phyloP scores from a whole-genome alignment of 208 protist genomes.

The Giardia muris region DNA sequence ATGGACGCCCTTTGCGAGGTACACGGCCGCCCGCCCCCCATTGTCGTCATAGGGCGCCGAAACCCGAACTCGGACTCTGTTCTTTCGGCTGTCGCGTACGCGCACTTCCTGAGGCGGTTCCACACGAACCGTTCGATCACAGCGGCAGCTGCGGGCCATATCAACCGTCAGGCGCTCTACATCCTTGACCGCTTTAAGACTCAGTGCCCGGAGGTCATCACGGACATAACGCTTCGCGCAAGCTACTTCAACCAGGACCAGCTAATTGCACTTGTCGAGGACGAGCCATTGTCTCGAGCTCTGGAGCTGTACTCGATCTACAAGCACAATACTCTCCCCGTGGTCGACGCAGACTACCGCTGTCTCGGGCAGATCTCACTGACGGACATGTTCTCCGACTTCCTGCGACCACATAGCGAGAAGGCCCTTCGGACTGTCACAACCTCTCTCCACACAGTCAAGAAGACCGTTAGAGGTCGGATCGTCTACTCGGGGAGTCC shows the following conservation, averaged over 20 bases:
- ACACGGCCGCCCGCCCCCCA: background rate
- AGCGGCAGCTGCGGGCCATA: background rate
- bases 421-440: background rate
- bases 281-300: background rate
- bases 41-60: background rate
- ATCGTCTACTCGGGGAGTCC: background rate
- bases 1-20: background rate
- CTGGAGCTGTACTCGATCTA: background rate
- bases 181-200: background rate
- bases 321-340: background rate
- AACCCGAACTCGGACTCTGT: background rate
- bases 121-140: background rate
- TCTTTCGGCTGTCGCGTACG: background rate
- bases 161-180: background rate
- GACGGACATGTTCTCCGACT: background rate
- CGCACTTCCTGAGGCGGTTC: background rate
- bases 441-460: background rate
- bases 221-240: background rate
- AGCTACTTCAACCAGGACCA: background rate
- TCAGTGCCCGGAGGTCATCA: background rate
- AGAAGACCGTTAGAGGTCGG: background rate
- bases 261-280: background rate
- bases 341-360: background rate
- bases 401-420: background rate
- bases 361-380: background rate